Percentiles rank a stretch among this genome's conserved stretches.
Conservation (phyloP, 2,329 filamentous ascomycete genomes). For the Penicillium verrucosum region DNA sequence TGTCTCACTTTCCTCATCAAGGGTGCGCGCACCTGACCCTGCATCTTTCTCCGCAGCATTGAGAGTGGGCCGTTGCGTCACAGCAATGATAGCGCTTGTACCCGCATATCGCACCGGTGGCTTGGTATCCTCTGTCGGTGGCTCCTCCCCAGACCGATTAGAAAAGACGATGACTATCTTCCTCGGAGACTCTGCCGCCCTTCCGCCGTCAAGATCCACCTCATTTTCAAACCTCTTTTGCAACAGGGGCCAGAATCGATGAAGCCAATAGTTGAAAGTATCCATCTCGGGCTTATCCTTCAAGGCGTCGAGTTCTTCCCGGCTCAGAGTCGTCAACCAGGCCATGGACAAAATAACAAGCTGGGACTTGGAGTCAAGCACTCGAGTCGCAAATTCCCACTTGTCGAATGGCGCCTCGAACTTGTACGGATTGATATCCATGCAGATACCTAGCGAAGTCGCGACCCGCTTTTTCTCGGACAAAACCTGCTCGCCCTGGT, state of each 20-base stretch:
- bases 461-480: constrained; percentile 29
- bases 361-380: constrained; percentile 47
- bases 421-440: constrained; percentile 61
- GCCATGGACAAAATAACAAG: constrained; percentile 62
- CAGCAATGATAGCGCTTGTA: constrained; percentile 46
- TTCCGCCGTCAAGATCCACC: constrained; percentile 26
- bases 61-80: constrained; percentile 29
- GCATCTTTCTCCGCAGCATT: constrained; percentile 1
- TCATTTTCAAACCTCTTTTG: constrained; percentile 30
- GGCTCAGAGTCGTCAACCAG: constrained; percentile 55
- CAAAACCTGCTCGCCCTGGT: background rate
- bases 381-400: constrained; percentile 60
- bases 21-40: constrained; percentile 3
- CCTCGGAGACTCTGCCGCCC: constrained; percentile 20
- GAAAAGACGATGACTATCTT: constrained; percentile 47
- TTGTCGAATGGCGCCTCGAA: constrained; percentile 56
- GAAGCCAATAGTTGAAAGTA: constrained; percentile 62
- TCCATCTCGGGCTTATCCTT: constrained; percentile 53
- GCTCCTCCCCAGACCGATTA: constrained; percentile 47
- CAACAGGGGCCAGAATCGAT: constrained; percentile 55
- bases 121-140: constrained; percentile 32
- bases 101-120: constrained; percentile 47
- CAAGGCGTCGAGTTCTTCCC: constrained; percentile 47
- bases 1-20: constrained; percentile 11
- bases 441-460: constrained; percentile 50